phyloP scores from a whole-genome alignment of 164 flowering plant species.

The Annona cherimola region DNA sequence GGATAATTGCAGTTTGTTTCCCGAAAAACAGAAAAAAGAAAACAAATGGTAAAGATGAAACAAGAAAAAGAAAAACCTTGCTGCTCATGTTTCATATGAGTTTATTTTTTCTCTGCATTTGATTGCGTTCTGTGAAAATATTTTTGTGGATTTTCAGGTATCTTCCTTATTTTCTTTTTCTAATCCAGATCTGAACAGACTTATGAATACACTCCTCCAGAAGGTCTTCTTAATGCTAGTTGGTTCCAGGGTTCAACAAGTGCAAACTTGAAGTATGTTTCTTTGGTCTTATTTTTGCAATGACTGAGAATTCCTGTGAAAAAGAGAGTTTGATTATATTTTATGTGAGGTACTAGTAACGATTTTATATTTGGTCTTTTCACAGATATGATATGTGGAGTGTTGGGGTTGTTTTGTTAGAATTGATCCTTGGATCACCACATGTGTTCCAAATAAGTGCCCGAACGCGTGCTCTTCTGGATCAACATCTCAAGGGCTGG shows the following conservation, averaged over 20 bases:
- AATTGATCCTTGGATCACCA: constrained; percentile 88
- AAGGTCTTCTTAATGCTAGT: constrained; percentile 71
- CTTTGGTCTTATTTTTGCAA: neutral
- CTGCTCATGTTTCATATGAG: neutral
- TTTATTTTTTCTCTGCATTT: neutral
- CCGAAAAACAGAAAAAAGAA: neutral
- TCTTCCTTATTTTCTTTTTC: neutral
- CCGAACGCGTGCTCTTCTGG: constrained; percentile 63
- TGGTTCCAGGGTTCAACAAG: constrained; percentile 66
- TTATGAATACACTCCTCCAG: constrained; percentile 82
- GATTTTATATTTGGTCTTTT: constrained; percentile 3
- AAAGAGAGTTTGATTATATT: neutral
- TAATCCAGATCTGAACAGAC: constrained; percentile 84
- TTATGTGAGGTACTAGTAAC: constrained; percentile 3
- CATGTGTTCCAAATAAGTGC: constrained; percentile 83
- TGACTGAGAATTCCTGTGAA: neutral
- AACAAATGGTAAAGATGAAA: no score
- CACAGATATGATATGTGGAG: constrained; percentile 99
- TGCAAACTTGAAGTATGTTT: constrained; percentile 54
- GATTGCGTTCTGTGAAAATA: neutral
- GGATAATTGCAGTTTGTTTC: neutral
- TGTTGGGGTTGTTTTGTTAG: constrained; percentile 92
- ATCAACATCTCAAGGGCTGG: constrained; percentile 90
- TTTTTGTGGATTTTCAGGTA: no score
- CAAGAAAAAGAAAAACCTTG: neutral